Conservation (phyloP, 331 rosid genomes). For the Telfairia occidentalis region DNA sequence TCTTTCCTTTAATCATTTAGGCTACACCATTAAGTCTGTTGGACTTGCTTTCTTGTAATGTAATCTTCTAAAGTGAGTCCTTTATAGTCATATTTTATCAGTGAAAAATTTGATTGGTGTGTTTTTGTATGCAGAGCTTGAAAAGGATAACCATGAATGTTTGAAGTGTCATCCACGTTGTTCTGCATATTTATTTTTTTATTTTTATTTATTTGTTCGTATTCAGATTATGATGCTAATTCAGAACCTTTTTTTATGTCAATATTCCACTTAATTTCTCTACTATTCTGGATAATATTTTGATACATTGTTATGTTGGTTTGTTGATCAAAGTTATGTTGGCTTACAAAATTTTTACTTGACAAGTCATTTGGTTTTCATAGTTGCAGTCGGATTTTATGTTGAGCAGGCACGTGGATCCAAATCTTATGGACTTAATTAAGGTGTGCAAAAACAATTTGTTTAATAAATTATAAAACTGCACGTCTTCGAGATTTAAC, state of each 20-base stretch:
- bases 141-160: neutral
- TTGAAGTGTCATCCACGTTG: neutral
- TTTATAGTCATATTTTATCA: too few species aligned
- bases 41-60: neutral
- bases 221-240: neutral
- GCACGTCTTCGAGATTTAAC: neutral
- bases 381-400: slow-evolving; percentile 73
- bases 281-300: neutral
- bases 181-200: neutral
- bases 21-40: too few species aligned
- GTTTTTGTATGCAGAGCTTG: neutral
- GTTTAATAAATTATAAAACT: neutral
- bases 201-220: neutral
- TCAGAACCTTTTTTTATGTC: neutral
- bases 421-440: slow-evolving; percentile 55
- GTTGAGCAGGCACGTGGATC: slow-evolving; percentile 34
- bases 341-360: neutral
- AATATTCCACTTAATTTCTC: neutral
- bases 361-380: slow-evolving; percentile 10
- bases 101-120: neutral
- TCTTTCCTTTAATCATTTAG: too few species aligned
- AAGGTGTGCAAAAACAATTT: slow-evolving; percentile 39
- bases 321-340: neutral
- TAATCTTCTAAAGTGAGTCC: neutral
- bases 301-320: slow-evolving; percentile 13